phyloP scores from a whole-genome alignment of 345 rosid species.

The Hirschfeldia incana region DNA sequence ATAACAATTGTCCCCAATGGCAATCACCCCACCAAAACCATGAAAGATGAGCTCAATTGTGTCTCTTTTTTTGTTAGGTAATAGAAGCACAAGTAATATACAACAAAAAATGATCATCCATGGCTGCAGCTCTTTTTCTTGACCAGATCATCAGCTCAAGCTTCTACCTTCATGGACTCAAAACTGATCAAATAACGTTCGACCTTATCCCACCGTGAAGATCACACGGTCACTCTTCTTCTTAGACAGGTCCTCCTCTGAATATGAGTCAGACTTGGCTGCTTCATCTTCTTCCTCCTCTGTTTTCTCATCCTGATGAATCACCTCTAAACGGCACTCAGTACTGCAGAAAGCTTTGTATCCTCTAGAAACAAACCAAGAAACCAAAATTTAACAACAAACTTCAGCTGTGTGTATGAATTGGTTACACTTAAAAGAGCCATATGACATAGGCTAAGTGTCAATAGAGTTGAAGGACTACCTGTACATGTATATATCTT shows the following conservation, averaged over 20 bases:
- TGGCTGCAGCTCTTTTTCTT: slow-evolving; percentile 40
- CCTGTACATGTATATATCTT: slow-evolving; percentile 92
- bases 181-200: slow-evolving; percentile 6
- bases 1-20: background rate
- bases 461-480: slow-evolving; percentile 4
- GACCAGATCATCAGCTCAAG: slow-evolving; percentile 38
- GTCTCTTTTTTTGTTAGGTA: background rate
- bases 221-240: slow-evolving; percentile 29
- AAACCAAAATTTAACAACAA: background rate
- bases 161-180: slow-evolving; percentile 35
- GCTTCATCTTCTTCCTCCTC: slow-evolving; percentile 27
- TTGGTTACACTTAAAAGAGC: background rate
- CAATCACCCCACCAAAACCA: slow-evolving; percentile 30
- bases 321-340: slow-evolving; percentile 61
- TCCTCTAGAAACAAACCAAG: slow-evolving; percentile 50
- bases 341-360: slow-evolving; percentile 87
- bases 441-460: background rate
- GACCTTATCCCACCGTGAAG: slow-evolving; percentile 22
- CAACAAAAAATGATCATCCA: slow-evolving; percentile 40
- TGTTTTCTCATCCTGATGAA: slow-evolving; percentile 54
- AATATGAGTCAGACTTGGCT: slow-evolving; percentile 13
- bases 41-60: slow-evolving; percentile 1
- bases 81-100: slow-evolving; percentile 41
- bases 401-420: background rate
- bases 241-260: slow-evolving; percentile 23